Evolutionary conservation across 2,329 filamentous ascomycete species (phyloP), one percentile per base, ranked within the genome.

Genomic region (Chaetothyriales sp.): DNA sequence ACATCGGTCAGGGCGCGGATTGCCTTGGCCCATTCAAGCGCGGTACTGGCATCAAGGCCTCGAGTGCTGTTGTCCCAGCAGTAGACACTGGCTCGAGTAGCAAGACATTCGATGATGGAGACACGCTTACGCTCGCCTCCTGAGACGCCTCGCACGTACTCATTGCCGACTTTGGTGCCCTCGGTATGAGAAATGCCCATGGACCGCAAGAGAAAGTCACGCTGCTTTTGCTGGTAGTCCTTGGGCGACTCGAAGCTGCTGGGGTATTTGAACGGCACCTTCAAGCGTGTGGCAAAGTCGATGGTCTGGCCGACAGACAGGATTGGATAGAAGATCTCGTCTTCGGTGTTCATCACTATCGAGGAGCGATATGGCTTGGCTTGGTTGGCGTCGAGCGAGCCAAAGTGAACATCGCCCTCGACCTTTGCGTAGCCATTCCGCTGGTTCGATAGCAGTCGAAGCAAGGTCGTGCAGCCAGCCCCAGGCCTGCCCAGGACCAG

Each of bases 41-140:
- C 84, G 0, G 81, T 87, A 6, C 79, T 79, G 0, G 81, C 80
- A 63, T 89, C 85, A 0, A 90, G 71, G 9, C 85, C 85, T 48
- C 77, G 73, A 0, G 84, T 89, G 20, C 75, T 80, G 57, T 86
- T 86, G 53, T 84, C 86, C 85, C 86, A 92, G 53, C 80, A 83
- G 63, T 85, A 81, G 1, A 78, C 70, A 43, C 74, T 79, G 1
- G 78, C 76, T n/a, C 68, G 68, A 15, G 81, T 81, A 9, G 88
- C 70, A 53, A 83, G 75, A 57, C 85, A 86, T 50, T 56, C 54
- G 18, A 51, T 51, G 36, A 56, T 56, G 48, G 48, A 51, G 4
- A 93, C 86, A 63, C 87, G 80, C 69, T 92, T 89, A 51, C 81
- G 73, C 63, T 86, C 82, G 39, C 83, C 82, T 22, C 82, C 83